Conservation (phyloP, 2,329 filamentous ascomycete genomes). For the Pestalotiopsis sp. region DNA sequence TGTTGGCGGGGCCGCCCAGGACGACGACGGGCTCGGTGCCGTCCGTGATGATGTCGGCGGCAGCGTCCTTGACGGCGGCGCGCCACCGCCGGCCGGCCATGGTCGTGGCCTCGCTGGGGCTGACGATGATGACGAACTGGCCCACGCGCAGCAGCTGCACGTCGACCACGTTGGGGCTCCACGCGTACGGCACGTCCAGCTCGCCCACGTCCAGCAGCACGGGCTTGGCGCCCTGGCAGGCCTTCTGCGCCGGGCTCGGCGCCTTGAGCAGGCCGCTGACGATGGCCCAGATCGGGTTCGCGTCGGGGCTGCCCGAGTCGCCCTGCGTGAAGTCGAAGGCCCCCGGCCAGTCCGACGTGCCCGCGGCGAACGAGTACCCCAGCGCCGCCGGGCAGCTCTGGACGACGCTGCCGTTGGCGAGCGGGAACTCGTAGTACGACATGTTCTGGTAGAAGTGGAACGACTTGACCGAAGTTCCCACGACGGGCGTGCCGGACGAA, state of each 20-base stretch:
- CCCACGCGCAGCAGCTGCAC: conserved; percentile 82
- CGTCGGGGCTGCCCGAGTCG: conserved; percentile 66
- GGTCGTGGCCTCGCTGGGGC: conserved; percentile 83
- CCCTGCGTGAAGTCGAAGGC: conserved; percentile 89
- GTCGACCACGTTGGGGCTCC: conserved; percentile 88
- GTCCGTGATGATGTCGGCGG: conserved; percentile 36
- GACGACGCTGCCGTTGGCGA: conserved; percentile 70
- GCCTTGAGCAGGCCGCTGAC: conserved; percentile 70
- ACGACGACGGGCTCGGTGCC: conserved; percentile 66
- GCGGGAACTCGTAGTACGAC: conserved; percentile 68
- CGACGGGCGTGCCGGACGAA: conserved; percentile 47
- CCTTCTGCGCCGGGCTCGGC: conserved; percentile 67
- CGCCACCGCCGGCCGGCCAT: conserved; percentile 91
- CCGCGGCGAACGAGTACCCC: conserved; percentile 87
- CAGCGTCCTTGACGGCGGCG: conserved; percentile 60
- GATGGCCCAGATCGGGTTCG: conserved; percentile 75
- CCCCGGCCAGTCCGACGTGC: conserved; percentile 86
- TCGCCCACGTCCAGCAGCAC: conserved; percentile 86
- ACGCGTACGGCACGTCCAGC: conserved; percentile 72
- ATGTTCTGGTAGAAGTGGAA: conserved; percentile 84
- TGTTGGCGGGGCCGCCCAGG: conserved; percentile 84
- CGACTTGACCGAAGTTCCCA: conserved; percentile 68
- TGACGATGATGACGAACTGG: conserved; percentile 81
- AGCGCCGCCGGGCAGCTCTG: conserved; percentile 81
- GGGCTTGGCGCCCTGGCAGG: conserved; percentile 79